These are phyloP conservation scores for Stramenopiles sp. DNA, from an alignment of 352 stramenopile species.

Conservation along the genomic window DNA sequence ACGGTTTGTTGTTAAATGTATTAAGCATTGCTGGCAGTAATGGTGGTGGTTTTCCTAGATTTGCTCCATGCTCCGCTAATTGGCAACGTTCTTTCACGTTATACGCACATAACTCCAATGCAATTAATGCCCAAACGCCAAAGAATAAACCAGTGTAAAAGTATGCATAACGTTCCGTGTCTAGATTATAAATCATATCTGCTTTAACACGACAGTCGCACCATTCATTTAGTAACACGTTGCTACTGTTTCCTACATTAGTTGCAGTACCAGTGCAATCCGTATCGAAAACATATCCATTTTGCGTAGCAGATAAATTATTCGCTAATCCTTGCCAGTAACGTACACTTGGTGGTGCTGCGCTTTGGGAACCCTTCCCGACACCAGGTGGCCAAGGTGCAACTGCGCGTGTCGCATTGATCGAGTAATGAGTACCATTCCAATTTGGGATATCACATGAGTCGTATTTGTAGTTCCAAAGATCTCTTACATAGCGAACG, in stretches of 20 bases:
- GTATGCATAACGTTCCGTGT: neutral
- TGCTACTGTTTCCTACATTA: neutral
- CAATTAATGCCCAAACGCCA: neutral
- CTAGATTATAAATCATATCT: neutral
- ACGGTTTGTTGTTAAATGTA: constrained; percentile 18
- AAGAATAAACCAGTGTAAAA: neutral
- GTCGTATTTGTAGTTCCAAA: neutral
- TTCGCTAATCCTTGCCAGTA: neutral
- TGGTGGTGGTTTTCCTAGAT: neutral
- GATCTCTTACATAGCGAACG: neutral
- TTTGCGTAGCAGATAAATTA: neutral
- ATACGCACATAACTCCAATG: neutral
- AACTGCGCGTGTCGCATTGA: neutral
- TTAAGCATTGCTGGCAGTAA: constrained; percentile 17
- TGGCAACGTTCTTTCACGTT: neutral
- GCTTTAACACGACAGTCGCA: neutral
- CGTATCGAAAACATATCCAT: neutral
- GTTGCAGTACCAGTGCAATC: neutral
- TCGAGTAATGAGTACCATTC: neutral
- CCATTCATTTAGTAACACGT: too few species aligned
- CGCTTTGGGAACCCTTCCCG: too few species aligned
- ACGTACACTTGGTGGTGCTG: neutral
- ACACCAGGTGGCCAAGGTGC: neutral
- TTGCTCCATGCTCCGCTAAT: neutral
- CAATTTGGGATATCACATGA: neutral